Percentiles rank a stretch among this genome's conserved stretches.
These are phyloP conservation scores for Colletotrichum sp. DNA, from an alignment of 2,329 filamentous ascomycete species.

Conservation along the genomic window DNA sequence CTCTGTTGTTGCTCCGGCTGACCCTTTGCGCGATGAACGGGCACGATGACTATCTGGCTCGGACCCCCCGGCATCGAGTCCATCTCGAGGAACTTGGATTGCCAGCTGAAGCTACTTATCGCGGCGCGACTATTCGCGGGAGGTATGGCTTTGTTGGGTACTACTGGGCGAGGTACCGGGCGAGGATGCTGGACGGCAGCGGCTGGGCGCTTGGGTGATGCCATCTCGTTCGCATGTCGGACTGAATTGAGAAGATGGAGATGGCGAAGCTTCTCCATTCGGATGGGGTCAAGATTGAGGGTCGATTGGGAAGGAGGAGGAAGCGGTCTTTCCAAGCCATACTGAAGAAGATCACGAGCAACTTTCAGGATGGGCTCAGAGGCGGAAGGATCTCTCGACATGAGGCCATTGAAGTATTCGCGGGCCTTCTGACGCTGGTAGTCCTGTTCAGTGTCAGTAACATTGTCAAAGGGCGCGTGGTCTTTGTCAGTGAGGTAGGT, in stretches of 20 bases:
- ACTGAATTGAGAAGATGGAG: background rate
- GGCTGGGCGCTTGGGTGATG: background rate
- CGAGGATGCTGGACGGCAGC: background rate
- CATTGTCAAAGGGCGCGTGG: background rate
- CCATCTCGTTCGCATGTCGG: background rate
- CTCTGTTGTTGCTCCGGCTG: background rate
- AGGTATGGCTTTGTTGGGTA: background rate
- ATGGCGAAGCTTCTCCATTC: background rate
- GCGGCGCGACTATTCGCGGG: background rate
- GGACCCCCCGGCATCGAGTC: background rate
- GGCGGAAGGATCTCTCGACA: background rate
- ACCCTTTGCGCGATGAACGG: background rate
- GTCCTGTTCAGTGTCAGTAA: background rate
- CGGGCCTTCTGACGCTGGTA: background rate
- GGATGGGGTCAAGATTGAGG: background rate
- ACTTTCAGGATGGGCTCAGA: background rate
- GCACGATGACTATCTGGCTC: background rate
- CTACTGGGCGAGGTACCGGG: background rate
- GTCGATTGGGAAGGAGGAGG: background rate
- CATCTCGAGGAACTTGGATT: background rate
- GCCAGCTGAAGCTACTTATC: background rate
- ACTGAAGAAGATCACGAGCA: background rate
- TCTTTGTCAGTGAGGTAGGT: background rate
- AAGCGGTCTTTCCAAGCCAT: too few species aligned
- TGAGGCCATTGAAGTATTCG: background rate